These are phyloP conservation scores for Alternaria brassicae DNA, from an alignment of 2,329 filamentous ascomycete species.

Conservation along the genomic window DNA sequence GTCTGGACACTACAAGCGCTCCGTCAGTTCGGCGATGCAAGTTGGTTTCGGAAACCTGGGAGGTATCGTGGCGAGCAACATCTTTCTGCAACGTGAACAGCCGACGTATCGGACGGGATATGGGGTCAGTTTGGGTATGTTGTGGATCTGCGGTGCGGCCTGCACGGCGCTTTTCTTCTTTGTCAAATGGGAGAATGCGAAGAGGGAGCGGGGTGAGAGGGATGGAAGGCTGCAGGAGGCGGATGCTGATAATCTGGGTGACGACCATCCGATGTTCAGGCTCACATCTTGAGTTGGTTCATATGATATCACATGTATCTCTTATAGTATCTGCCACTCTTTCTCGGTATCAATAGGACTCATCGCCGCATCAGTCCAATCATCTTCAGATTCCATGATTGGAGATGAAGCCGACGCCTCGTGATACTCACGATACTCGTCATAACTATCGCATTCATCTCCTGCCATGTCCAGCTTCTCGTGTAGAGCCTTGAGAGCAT, in stretches of 20 bases:
- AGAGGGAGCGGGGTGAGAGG: slow-evolving; percentile 56
- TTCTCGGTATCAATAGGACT: slow-evolving; percentile 11
- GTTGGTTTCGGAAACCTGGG: slow-evolving; percentile 57
- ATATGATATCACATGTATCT: background rate
- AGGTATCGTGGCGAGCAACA: slow-evolving; percentile 60
- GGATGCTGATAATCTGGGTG: slow-evolving; percentile 59
- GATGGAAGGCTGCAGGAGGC: slow-evolving; percentile 53
- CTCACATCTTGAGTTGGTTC: slow-evolving; percentile 42
- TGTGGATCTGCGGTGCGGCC: slow-evolving; percentile 57
- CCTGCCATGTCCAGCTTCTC: background rate
- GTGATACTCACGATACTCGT: background rate
- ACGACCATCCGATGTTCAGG: slow-evolving; percentile 60
- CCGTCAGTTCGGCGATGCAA: slow-evolving; percentile 59
- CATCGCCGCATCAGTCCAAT: slow-evolving; percentile 17
- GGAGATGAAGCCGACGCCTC: background rate
- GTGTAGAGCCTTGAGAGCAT: background rate
- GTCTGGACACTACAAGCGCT: slow-evolving; percentile 65
- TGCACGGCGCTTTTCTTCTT: slow-evolving; percentile 54
- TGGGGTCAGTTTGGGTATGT: slow-evolving; percentile 56
- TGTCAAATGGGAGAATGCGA: slow-evolving; percentile 56
- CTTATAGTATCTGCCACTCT: slow-evolving; percentile 20
- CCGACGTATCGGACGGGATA: slow-evolving; percentile 60
- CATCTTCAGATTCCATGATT: slow-evolving; percentile 2
- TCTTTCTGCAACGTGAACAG: slow-evolving; percentile 56
- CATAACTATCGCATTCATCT: background rate